Evolutionary conservation across 192 early-diverging fungal genomes (phyloP).

Genomic region (Coemansia sp.): DNA sequence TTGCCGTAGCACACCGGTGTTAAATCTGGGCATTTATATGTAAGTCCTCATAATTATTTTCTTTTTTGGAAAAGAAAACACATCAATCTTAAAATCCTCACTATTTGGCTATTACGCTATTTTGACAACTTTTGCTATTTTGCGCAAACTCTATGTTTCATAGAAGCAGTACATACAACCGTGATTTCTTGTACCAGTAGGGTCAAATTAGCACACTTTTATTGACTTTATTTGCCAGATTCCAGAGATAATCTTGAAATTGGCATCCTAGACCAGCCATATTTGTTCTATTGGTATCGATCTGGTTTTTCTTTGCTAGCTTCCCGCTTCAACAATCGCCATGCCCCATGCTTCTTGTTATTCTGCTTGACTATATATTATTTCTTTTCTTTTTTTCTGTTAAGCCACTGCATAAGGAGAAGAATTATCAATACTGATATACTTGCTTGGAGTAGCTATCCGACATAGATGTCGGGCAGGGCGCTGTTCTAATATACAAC

Average conservation of each 20-base stretch:
- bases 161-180: slow-evolving; percentile 7
- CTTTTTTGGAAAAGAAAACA: neutral
- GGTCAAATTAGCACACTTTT: neutral
- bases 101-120: slow-evolving; percentile 11
- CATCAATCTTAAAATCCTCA: neutral
- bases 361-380: neutral
- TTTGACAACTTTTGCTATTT: slow-evolving; percentile 34
- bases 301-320: neutral
- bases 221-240: neutral
- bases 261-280: neutral
- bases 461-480: neutral
- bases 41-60: neutral
- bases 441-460: neutral
- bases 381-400: neutral
- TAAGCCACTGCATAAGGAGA: neutral
- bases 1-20: neutral
- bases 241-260: neutral
- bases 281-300: neutral
- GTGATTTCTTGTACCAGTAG: neutral
- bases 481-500: neutral
- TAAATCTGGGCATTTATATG: neutral
- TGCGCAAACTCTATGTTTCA: slow-evolving; percentile 12
- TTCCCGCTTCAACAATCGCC: neutral
- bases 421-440: neutral
- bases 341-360: neutral